Evolutionary conservation across 192 early-diverging fungal genomes (phyloP).

Genomic region (Coemansia sp.): DNA sequence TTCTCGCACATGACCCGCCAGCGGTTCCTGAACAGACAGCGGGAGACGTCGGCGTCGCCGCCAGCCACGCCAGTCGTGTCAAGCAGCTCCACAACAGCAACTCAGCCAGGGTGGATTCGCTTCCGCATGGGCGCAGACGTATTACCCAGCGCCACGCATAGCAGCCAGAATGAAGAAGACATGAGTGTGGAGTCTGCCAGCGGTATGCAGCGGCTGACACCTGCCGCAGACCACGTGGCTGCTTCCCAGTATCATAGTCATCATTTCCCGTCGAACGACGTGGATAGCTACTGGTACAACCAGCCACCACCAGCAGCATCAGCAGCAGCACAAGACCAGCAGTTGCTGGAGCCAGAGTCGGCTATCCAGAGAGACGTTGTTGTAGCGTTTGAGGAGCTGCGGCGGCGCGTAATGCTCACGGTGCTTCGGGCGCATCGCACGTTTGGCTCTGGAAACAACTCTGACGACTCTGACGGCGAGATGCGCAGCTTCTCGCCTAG

Average conservation of each 20-base stretch:
- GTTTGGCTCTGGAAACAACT: slow-evolving; percentile 11
- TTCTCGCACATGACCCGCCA: slow-evolving; percentile 29
- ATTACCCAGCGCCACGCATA: slow-evolving; percentile 2
- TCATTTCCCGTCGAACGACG: slow-evolving; percentile 47
- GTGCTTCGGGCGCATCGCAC: slow-evolving; percentile 21
- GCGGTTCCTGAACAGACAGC: slow-evolving; percentile 34
- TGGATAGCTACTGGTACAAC: slow-evolving; percentile 57
- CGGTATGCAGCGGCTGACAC: not conserved
- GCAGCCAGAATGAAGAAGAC: not conserved
- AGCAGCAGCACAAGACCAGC: not conserved
- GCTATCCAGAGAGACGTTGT: not conserved
- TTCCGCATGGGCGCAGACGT: not conserved
- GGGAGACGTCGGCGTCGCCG: not conserved
- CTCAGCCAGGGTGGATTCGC: slow-evolving; percentile 1
- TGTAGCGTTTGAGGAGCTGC: slow-evolving; percentile 15
- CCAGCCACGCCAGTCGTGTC: slow-evolving; percentile 2
- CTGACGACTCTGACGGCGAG: slow-evolving; percentile 20
- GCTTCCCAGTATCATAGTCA: not conserved
- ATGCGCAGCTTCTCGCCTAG: not conserved
- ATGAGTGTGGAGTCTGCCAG: not conserved
- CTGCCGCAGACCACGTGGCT: not conserved
- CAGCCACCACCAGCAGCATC: slow-evolving; percentile 21
- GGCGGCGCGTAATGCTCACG: slow-evolving; percentile 38
- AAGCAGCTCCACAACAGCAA: not conserved
- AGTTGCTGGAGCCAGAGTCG: not conserved